Evolutionary conservation across 2,329 filamentous ascomycete genomes (phyloP), one percentile per base, ranked within the genome.

Genomic region (Sphaerostilbella broomeana): DNA sequence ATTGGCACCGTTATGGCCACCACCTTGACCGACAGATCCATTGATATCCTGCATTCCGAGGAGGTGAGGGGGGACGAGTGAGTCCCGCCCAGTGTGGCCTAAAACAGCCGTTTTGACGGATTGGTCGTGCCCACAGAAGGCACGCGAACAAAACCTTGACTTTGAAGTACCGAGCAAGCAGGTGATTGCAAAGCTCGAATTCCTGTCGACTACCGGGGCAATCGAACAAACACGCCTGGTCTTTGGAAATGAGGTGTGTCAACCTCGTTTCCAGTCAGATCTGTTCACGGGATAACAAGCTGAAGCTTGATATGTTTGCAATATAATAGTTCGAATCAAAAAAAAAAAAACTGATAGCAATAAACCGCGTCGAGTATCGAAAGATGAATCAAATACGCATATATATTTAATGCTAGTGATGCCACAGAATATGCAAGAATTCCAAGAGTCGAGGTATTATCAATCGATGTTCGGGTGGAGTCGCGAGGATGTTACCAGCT

Each of bases 21-120:
- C 51, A 31, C 53, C 53, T 40, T 60, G 58, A 54, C 68, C 73
- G 49, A 77, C 72, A 51, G 75, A 70, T 51, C 73, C 72, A 56
- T 85, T 81, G 65, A 86, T 79, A 67, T 86, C 84, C 77, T 94
- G 89, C 89, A 95, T 95, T 67, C 79, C 80, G 70, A 90, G 79
- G 61, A 87, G 74, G 72, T 88, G 84, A 74, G 83, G 82, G 69
- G 83, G 86, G 81, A 86, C 81, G 72, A 86, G 77, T 64, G 73
- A 83, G 84, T 90, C 86, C 85, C 83, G 79, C 69, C 78, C 69
- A 65, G 73, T 72, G 66, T 82, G 79, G 65, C 83, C 84, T 71
- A 87, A 70, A 62, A 86, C 79, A 73, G 84, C 84, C 84, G 84
- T 89, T 77, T 76, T 88, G 82, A 73, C 67, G 51, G 59, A 76